These are phyloP conservation scores for Sodiomyces alkalinus DNA, from an alignment of 2,329 filamentous ascomycete species.

Conservation along the genomic window DNA sequence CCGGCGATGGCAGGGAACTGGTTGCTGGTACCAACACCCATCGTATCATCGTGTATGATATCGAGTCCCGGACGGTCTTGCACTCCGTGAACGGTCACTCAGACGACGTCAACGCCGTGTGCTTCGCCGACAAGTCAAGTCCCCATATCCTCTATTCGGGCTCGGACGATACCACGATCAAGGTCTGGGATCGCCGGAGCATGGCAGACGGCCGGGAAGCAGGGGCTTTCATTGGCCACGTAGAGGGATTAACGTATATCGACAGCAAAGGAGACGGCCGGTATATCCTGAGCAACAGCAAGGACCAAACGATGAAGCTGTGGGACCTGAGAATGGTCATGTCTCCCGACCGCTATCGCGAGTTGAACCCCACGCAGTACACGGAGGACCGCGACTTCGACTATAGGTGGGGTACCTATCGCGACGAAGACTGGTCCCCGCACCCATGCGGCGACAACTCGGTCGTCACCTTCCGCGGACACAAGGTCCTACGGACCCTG, in stretches of 20 bases:
- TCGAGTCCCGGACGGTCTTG: slow-evolving; percentile 63
- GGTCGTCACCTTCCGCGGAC: slow-evolving; percentile 83
- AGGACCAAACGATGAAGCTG: slow-evolving; percentile 93
- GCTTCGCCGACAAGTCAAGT: slow-evolving; percentile 76
- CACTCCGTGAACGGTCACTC: slow-evolving; percentile 65
- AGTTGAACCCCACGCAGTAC: slow-evolving; percentile 38
- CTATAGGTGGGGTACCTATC: slow-evolving; percentile 55
- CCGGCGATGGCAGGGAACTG: slow-evolving; percentile 77
- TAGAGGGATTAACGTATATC: slow-evolving; percentile 52
- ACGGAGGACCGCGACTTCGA: slow-evolving; percentile 49
- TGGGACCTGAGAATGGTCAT: slow-evolving; percentile 93
- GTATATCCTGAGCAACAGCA: slow-evolving; percentile 86
- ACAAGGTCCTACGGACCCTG: slow-evolving; percentile 74
- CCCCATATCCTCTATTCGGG: slow-evolving; percentile 94
- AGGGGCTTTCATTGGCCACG: slow-evolving; percentile 51
- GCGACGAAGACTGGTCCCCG: slow-evolving; percentile 49
- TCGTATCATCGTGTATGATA: slow-evolving; percentile 80
- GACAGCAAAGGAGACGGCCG: slow-evolving; percentile 56
- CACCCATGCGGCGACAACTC: slow-evolving; percentile 72
- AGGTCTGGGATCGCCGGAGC: slow-evolving; percentile 90
- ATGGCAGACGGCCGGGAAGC: slow-evolving; percentile 69
- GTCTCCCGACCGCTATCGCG: slow-evolving; percentile 47
- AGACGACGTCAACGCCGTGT: slow-evolving; percentile 91
- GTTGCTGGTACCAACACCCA: slow-evolving; percentile 74
- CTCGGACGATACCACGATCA: slow-evolving; percentile 84